Conservation (phyloP, 345 rosid genomes). For the Ricinus communis region DNA sequence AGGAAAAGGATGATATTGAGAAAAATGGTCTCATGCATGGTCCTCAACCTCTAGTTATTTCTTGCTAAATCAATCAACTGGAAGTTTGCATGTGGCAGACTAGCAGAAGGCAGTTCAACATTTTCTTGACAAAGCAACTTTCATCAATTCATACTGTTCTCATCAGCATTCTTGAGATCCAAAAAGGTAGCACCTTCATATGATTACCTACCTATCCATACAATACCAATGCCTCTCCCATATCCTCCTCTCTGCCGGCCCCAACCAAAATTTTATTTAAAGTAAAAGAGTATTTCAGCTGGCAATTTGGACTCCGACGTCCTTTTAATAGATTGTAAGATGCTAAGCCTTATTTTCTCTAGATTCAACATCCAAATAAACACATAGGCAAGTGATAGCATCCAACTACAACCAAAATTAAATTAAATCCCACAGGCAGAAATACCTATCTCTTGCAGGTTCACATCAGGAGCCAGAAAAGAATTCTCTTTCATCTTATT, state of each 20-base stretch:
- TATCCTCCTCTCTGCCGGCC: neutral
- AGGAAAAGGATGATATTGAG: neutral
- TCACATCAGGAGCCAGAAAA: conserved; percentile 83
- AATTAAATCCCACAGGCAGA: conserved; percentile 11
- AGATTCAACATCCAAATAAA: neutral
- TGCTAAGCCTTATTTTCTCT: neutral
- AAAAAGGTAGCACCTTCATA: neutral
- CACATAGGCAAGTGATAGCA: neutral
- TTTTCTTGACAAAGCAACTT: neutral
- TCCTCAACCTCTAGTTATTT: neutral
- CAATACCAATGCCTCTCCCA: neutral
- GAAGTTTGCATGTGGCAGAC: neutral
- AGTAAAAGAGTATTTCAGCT: neutral
- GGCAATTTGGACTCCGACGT: neutral
- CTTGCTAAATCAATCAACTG: neutral
- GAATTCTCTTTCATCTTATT: conserved; percentile 98
- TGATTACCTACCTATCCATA: neutral
- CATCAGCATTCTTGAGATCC: neutral
- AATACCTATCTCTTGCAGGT: conserved; percentile 89
- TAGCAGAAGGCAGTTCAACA: neutral
- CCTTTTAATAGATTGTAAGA: neutral
- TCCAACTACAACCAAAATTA: neutral
- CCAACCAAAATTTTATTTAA: too few relatives aligned
- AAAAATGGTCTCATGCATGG: neutral
- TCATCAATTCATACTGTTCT: neutral